Conservation (phyloP, 306 rosid species). For the Rosa persica region DNA sequence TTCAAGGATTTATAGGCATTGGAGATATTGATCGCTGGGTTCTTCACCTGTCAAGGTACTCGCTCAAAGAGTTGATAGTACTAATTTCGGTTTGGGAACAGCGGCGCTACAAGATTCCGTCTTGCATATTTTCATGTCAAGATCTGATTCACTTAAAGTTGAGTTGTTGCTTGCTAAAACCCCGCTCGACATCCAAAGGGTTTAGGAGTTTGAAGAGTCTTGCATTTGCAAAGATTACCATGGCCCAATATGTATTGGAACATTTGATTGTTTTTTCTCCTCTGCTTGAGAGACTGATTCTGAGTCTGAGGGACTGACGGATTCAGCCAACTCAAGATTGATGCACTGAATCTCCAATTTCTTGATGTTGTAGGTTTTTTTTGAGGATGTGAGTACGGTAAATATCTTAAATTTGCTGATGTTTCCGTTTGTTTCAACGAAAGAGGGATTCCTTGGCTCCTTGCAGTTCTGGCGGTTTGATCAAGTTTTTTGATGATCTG, state of each 20-base stretch:
- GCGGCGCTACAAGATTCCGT: conserved; percentile 45
- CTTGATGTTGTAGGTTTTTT: background rate
- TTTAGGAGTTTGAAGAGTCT: conserved; percentile 55
- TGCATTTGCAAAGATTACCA: conserved; percentile 41
- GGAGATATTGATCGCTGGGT: background rate
- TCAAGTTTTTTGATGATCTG: too few species aligned
- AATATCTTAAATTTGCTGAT: background rate
- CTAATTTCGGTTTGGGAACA: conserved; percentile 20
- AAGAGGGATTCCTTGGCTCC: background rate
- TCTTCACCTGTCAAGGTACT: background rate
- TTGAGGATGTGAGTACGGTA: background rate
- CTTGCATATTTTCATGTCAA: conserved; percentile 49
- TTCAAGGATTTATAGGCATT: too few species aligned
- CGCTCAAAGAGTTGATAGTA: conserved; percentile 33
- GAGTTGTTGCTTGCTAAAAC: conserved; percentile 47
- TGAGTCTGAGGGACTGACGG: background rate
- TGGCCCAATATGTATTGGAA: conserved; percentile 51
- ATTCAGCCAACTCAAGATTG: background rate
- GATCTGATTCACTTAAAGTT: conserved; percentile 44
- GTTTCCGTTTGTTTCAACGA: too few species aligned
- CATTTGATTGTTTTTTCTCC: conserved; percentile 45
- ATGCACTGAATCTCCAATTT: background rate
- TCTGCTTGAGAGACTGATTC: conserved; percentile 46
- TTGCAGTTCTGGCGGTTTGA: too few species aligned
- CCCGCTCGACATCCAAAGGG: conserved; percentile 49